Conservation (phyloP, 495 filamentous ascomycete species). For the Tuber umbilicatum region DNA sequence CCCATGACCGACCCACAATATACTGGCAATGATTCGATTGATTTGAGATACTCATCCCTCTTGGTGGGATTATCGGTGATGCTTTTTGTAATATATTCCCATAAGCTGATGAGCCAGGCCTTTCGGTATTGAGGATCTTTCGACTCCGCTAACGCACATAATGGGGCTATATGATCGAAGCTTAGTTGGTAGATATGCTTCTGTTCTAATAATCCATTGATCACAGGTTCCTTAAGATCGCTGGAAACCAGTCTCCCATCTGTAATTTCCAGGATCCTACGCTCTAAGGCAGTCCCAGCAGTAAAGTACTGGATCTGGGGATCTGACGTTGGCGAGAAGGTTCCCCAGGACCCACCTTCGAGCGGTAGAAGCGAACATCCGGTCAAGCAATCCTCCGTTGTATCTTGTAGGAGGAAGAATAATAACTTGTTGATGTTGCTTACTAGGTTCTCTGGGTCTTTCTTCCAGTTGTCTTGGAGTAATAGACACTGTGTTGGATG, state of each 20-base stretch:
- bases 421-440: slow-evolving; percentile 20
- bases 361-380: slow-evolving; percentile 23
- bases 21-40: slow-evolving; percentile 13
- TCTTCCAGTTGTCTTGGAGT: slow-evolving; percentile 14
- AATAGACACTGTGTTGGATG: background rate
- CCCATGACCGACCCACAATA: slow-evolving; percentile 25
- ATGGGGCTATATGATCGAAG: slow-evolving; percentile 19
- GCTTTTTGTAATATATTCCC: slow-evolving; percentile 13
- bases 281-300: background rate
- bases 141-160: slow-evolving; percentile 10
- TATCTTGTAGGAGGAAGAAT: slow-evolving; percentile 13
- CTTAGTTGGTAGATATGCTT: slow-evolving; percentile 20
- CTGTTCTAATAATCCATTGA: slow-evolving; percentile 6
- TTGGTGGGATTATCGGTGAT: background rate
- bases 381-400: slow-evolving; percentile 4
- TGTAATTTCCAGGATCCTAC: slow-evolving; percentile 10
- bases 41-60: background rate
- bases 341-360: slow-evolving; percentile 11
- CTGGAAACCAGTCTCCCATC: slow-evolving; percentile 9
- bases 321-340: slow-evolving; percentile 7
- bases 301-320: background rate
- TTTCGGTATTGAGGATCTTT: slow-evolving; percentile 9
- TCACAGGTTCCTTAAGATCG: background rate
- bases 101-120: slow-evolving; percentile 20
- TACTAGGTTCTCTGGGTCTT: slow-evolving; percentile 6